phyloP scores from a whole-genome alignment of 164 flowering plant species.

The Cinnamomum chago region DNA sequence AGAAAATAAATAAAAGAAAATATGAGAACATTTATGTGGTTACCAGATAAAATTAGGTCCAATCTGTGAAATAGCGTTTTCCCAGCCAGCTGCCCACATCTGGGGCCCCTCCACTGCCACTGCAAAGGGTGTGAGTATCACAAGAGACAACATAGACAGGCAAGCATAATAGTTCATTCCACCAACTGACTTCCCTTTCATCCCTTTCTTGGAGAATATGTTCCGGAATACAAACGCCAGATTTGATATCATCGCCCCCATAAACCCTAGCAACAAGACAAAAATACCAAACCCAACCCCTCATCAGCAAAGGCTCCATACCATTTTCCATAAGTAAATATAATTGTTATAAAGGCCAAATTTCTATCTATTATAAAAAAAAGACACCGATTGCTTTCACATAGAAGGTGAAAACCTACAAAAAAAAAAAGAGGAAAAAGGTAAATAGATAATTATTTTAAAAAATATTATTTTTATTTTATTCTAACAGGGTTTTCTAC shows the following conservation, averaged over 20 bases:
- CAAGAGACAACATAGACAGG: constrained; percentile 49
- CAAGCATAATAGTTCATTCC: constrained; percentile 73
- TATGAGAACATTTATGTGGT: constrained; percentile 7
- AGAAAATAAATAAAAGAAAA: not conserved
- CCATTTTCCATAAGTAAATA: not conserved
- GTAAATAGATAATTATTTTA: no score
- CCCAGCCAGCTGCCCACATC: constrained; percentile 80
- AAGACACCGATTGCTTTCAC: no score
- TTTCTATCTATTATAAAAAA: no score
- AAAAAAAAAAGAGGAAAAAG: no score
- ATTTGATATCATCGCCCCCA: constrained; percentile 66
- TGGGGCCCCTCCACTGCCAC: constrained; percentile 83
- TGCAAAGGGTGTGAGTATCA: constrained; percentile 76
- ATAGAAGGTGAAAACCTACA: no score
- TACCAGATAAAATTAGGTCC: constrained; percentile 77
- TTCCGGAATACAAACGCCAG: constrained; percentile 62
- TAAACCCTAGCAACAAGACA: constrained; percentile 35
- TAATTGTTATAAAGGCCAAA: no score
- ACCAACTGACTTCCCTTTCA: constrained; percentile 64
- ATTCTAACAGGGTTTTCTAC: no score
- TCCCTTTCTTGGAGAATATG: constrained; percentile 64
- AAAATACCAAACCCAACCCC: not conserved
- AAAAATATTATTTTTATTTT: no score
- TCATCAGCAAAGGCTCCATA: not conserved
- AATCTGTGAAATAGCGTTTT: constrained; percentile 56